These are phyloP conservation scores for Coniochaeta pulveracea DNA, from an alignment of 2,329 filamentous ascomycete genomes.

Conservation along the genomic window DNA sequence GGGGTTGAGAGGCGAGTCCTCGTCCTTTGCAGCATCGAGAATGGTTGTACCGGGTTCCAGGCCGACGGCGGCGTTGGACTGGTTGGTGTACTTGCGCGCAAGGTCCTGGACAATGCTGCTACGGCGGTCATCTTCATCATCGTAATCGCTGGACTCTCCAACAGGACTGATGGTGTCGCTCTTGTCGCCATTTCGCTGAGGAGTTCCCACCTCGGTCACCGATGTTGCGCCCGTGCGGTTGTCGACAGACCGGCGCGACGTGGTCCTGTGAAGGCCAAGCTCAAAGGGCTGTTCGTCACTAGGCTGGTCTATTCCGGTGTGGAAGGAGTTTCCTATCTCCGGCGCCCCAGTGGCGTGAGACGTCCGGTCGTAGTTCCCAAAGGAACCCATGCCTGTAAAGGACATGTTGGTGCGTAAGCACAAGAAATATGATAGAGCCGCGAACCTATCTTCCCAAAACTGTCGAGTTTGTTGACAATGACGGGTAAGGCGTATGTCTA, in stretches of 20 bases:
- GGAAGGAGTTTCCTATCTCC: constrained; percentile 10
- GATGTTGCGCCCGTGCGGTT: constrained; percentile 23
- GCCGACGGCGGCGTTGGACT: constrained; percentile 24
- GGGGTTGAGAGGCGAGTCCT: constrained; percentile 35
- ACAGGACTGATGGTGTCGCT: constrained; percentile 16
- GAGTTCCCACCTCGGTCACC: constrained; percentile 21
- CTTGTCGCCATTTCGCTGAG: constrained; percentile 16
- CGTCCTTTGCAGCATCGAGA: constrained; percentile 27
- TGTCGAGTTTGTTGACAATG: no score
- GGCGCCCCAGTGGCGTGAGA: constrained; percentile 30
- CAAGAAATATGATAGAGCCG: no score
- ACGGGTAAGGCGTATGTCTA: no score
- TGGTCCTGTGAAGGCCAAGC: constrained; percentile 4
- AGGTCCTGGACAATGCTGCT: constrained; percentile 42
- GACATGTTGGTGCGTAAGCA: no score
- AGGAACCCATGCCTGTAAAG: constrained; percentile 26
- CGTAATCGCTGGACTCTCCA: constrained; percentile 24
- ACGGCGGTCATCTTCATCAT: constrained; percentile 37
- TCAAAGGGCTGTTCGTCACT: no score
- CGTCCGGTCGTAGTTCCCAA: constrained; percentile 37
- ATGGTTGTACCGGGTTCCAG: constrained; percentile 30
- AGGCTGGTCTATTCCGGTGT: no score
- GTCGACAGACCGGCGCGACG: constrained; percentile 11
- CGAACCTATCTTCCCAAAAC: no score
- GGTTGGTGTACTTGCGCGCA: constrained; percentile 41